Conservation (phyloP, 1,139 yeast species). For the Nakaseomyces bracarensis region DNA sequence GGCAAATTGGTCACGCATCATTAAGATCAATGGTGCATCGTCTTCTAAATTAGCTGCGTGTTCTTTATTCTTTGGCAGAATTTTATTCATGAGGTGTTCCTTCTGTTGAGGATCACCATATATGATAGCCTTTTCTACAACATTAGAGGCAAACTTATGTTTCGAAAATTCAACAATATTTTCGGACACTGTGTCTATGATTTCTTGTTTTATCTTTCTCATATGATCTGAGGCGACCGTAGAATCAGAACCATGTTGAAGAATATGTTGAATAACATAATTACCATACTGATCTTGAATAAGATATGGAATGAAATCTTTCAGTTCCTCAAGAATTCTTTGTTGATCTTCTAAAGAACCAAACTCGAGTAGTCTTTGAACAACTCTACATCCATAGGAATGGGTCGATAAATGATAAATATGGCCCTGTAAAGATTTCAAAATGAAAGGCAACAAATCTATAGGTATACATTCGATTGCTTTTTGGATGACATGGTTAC, state of each 20-base stretch:
- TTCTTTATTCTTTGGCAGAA: constrained; percentile 32
- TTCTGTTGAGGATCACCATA: constrained; percentile 61
- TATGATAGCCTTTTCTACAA: constrained; percentile 86
- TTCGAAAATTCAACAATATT: constrained; percentile 76
- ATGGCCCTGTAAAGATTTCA: constrained; percentile 66
- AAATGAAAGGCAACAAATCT: constrained; percentile 57
- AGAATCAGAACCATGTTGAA: constrained; percentile 59
- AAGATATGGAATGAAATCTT: constrained; percentile 62
- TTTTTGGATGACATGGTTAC: constrained; percentile 95
- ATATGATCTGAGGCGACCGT: constrained; percentile 14
- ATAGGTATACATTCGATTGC: constrained; percentile 84
- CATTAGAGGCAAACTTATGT: constrained; percentile 96
- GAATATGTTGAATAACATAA: constrained; percentile 91
- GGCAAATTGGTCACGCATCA: constrained; percentile 98
- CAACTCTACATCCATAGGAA: constrained; percentile 95
- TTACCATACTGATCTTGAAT: constrained; percentile 97
- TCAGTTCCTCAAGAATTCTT: constrained; percentile 60
- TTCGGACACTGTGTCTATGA: constrained; percentile 43
- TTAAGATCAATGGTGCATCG: constrained; percentile 58
- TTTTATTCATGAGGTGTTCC: constrained; percentile 42
- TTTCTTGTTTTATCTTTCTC: constrained; percentile 41
- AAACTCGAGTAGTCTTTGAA: constrained; percentile 82
- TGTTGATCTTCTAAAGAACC: constrained; percentile 51
- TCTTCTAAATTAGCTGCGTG: constrained; percentile 41
- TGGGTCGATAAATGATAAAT: constrained; percentile 87